These are phyloP conservation scores for Beauveria sp. DNA, from an alignment of 2,329 filamentous ascomycete genomes.

Conservation along the genomic window DNA sequence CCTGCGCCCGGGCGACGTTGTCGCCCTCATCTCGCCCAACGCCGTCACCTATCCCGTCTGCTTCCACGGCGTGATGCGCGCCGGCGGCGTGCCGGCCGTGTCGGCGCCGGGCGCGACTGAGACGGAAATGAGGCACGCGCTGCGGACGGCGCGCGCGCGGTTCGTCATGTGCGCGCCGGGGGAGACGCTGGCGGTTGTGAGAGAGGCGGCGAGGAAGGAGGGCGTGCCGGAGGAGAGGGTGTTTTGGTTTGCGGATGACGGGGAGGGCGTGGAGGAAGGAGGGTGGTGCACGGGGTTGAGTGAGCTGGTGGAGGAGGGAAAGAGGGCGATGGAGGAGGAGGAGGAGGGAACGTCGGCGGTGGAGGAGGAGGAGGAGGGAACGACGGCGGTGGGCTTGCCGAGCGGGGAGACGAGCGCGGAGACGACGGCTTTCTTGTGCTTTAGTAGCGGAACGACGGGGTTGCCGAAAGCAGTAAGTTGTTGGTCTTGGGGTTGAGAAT, in stretches of 20 bases:
- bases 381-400: not conserved
- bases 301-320: not conserved
- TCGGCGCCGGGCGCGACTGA: not conserved
- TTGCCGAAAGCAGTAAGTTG: conserved; percentile 16
- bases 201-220: not conserved
- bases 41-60: conserved; percentile 1
- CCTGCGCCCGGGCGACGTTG: not conserved
- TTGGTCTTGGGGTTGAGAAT: not conserved
- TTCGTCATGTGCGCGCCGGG: conserved; percentile 1
- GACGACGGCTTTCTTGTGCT: conserved; percentile 15
- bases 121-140: conserved; percentile 5
- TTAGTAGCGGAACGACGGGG: conserved; percentile 19
- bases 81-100: conserved; percentile 6
- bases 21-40: conserved; percentile 2
- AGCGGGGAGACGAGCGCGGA: conserved; percentile 9
- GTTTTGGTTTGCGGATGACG: not conserved
- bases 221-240: not conserved
- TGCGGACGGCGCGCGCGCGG: not conserved
- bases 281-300: not conserved
- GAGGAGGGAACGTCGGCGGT: not conserved
- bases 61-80: conserved; percentile 6
- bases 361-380: not conserved
- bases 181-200: not conserved
- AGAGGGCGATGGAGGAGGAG: not conserved
- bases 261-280: not conserved